Conservation (phyloP, 2,329 filamentous ascomycete genomes). For the Fusarium nygamai region DNA sequence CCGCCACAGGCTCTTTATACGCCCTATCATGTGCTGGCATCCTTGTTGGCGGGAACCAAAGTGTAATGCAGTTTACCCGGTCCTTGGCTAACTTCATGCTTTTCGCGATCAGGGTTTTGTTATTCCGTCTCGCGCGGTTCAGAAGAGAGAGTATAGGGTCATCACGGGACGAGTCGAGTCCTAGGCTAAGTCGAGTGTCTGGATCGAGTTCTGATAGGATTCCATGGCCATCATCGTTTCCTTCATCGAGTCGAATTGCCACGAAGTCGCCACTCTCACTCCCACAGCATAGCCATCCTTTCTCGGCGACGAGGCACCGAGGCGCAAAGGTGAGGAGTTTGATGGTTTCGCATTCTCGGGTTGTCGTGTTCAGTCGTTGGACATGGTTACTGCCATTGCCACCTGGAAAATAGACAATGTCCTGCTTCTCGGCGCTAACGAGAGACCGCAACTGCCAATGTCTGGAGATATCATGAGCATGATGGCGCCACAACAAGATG, state of each 20-base stretch:
- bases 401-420: constrained; percentile 86
- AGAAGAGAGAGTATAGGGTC: constrained; percentile 50
- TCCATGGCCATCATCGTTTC: constrained; percentile 44
- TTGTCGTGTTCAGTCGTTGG: constrained; percentile 74
- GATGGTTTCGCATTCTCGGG: constrained; percentile 77
- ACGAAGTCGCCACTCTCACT: constrained; percentile 90
- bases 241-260: constrained; percentile 71
- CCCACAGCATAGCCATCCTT: constrained; percentile 91
- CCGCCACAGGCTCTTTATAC: constrained; percentile 68
- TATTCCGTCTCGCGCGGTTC: constrained; percentile 51
- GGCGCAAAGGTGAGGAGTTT: constrained; percentile 77
- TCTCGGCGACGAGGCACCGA: constrained; percentile 86
- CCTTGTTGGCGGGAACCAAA: constrained; percentile 65
- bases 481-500: constrained; percentile 1
- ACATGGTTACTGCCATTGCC: constrained; percentile 72
- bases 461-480: constrained; percentile 53
- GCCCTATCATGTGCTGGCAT: constrained; percentile 46
- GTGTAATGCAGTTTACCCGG: constrained; percentile 73
- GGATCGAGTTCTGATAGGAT: constrained; percentile 46
- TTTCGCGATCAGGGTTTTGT: constrained; percentile 59
- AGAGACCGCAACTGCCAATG: constrained; percentile 92
- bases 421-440: constrained; percentile 80
- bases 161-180: constrained; percentile 47
- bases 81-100: constrained; percentile 66
- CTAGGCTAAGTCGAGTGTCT: constrained; percentile 47